phyloP scores from a whole-genome alignment of 345 rosid species.

The Kandelia obovata region DNA sequence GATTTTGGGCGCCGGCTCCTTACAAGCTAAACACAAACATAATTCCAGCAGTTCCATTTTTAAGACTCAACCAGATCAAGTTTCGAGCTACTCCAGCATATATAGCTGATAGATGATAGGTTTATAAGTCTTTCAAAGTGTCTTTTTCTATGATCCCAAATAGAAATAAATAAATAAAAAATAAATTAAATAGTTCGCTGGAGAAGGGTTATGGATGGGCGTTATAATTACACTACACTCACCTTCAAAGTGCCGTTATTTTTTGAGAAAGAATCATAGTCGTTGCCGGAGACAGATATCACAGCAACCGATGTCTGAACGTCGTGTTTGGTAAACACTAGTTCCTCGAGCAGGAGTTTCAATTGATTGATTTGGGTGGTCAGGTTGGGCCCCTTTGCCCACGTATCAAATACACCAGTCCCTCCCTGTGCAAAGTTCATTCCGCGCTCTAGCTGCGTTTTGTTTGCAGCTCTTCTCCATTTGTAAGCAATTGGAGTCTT shows the following conservation, averaged over 20 bases:
- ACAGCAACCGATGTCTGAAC: slow-evolving; percentile 40
- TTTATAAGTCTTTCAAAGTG: no score
- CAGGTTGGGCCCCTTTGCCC: slow-evolving; percentile 42
- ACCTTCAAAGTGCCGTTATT: slow-evolving; percentile 25
- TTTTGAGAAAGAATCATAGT: slow-evolving; percentile 28
- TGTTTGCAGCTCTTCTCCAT: not conserved
- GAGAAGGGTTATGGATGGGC: no score
- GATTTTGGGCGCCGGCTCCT: no score
- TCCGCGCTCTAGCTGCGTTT: not conserved
- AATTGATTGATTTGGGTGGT: slow-evolving; percentile 39
- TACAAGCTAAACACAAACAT: no score
- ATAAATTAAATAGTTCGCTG: no score
- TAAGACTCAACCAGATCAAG: no score
- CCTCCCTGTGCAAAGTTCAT: slow-evolving; percentile 14
- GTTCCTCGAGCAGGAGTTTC: slow-evolving; percentile 22
- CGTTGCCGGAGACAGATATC: slow-evolving; percentile 44
- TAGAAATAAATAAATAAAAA: no score
- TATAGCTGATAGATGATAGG: no score
- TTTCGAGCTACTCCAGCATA: no score
- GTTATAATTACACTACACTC: not conserved
- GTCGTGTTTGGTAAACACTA: slow-evolving; percentile 23
- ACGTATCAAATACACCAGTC: slow-evolving; percentile 33
- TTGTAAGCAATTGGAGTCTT: slow-evolving; percentile 5
- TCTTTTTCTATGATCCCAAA: no score
- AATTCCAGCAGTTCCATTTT: no score